Evolutionary conservation across 805 yeast genomes (phyloP).

Genomic region (Wickerhamomyces rabaulensis): DNA sequence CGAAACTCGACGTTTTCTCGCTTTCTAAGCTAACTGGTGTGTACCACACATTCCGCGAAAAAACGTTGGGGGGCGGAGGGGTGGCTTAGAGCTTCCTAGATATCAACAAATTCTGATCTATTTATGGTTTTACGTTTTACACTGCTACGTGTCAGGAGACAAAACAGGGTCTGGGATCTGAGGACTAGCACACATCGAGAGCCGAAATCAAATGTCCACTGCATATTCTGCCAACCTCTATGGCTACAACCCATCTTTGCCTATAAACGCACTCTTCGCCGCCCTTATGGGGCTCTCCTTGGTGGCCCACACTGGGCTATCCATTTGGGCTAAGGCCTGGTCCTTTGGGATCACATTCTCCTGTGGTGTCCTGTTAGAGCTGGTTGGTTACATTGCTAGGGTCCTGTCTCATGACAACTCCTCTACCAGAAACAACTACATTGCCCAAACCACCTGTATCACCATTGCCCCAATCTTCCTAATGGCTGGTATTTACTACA

Average conservation of each 20-base stretch:
- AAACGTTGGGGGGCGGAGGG: no score
- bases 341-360: slow-evolving; percentile 60
- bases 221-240: background rate
- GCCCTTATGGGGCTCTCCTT: slow-evolving; percentile 47
- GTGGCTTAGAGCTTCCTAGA: no score
- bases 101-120: no score
- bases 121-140: no score
- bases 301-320: slow-evolving; percentile 35
- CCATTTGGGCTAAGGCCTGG: slow-evolving; percentile 45
- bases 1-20: no score
- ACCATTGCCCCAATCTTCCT: slow-evolving; percentile 65
- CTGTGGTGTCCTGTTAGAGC: slow-evolving; percentile 53
- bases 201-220: no score
- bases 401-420: slow-evolving; percentile 37
- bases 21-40: no score
- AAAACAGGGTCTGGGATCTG: no score
- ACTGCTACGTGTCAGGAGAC: no score
- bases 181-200: no score
- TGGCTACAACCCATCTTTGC: background rate
- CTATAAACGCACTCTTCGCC: slow-evolving; percentile 24
- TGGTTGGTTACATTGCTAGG: slow-evolving; percentile 65
- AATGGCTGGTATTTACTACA: slow-evolving; percentile 77
- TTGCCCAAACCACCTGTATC: slow-evolving; percentile 40
- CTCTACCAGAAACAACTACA: slow-evolving; percentile 35
- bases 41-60: no score